phyloP scores from a whole-genome alignment of 1,139 yeast genomes.

The Blastobotrys serpentis region DNA sequence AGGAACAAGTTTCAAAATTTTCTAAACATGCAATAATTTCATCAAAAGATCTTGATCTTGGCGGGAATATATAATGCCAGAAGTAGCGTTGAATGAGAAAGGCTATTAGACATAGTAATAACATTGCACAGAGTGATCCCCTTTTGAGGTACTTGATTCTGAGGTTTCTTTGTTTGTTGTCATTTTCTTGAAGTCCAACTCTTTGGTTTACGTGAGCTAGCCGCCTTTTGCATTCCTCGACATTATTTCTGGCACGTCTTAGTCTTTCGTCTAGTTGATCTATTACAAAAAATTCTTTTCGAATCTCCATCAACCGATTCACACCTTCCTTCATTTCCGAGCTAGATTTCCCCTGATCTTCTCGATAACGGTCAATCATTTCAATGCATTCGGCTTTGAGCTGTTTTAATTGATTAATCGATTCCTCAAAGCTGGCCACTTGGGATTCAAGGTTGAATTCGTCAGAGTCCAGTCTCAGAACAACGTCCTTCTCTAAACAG shows the following conservation, averaged over 20 bases:
- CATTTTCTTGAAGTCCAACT: conserved; percentile 28
- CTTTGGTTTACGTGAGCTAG: conserved; percentile 24
- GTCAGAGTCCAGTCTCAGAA: conserved; percentile 23
- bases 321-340: conserved; percentile 22
- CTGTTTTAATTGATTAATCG: conserved; percentile 23
- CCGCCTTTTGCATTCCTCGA: conserved; percentile 29
- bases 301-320: conserved; percentile 21
- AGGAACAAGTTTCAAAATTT: neutral
- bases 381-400: conserved; percentile 23
- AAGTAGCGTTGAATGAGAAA: conserved; percentile 36
- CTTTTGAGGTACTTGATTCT: conserved; percentile 28
- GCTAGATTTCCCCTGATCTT: conserved; percentile 19
- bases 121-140: conserved; percentile 23
- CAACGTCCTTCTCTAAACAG: conserved; percentile 26
- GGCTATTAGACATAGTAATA: conserved; percentile 31
- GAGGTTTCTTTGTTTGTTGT: conserved; percentile 30
- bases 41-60: conserved; percentile 3
- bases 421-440: conserved; percentile 22
- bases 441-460: conserved; percentile 21
- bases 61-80: conserved; percentile 2
- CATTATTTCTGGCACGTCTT: conserved; percentile 23
- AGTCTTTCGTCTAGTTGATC: conserved; percentile 28
- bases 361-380: conserved; percentile 19
- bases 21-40: conserved; percentile 2
- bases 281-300: conserved; percentile 24